A percentile compares a stretch with the other conserved stretches of the same genome.
Conservation (phyloP, 106 monocot genomes). For the Dendrobium huoshanense region DNA sequence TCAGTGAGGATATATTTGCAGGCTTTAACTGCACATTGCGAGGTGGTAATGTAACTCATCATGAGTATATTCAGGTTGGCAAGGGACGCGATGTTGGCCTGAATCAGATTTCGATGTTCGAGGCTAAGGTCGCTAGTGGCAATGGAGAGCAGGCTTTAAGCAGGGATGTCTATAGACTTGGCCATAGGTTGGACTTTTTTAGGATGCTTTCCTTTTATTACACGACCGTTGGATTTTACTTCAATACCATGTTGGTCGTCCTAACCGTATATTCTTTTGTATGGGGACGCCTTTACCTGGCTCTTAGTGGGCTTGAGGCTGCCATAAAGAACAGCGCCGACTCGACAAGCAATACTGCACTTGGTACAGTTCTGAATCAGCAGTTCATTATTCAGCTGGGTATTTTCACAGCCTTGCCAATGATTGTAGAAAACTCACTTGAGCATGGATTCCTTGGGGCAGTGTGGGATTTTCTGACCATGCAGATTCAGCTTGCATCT, state of each 20-base stretch:
- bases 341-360: constrained; percentile 41
- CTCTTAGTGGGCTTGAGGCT: constrained; percentile 50
- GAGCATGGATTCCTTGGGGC: constrained; percentile 68
- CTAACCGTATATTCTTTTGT: constrained; percentile 57
- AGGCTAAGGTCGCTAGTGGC: constrained; percentile 83
- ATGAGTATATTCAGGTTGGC: constrained; percentile 79
- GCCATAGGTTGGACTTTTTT: constrained; percentile 89
- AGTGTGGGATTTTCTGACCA: constrained; percentile 86
- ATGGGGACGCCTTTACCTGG: constrained; percentile 56
- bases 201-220: constrained; percentile 72
- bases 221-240: constrained; percentile 76
- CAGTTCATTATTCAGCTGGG: constrained; percentile 58
- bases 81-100: constrained; percentile 64
- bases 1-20: constrained; percentile 93
- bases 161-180: constrained; percentile 85
- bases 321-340: constrained; percentile 30
- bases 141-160: constrained; percentile 76
- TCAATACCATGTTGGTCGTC: constrained; percentile 70
- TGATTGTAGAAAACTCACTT: constrained; percentile 61
- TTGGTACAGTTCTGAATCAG: constrained; percentile 70
- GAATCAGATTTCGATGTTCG: constrained; percentile 94
- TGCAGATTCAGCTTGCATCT: constrained; percentile 89
- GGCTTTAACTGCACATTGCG: constrained; percentile 86
- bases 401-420: constrained; percentile 60
- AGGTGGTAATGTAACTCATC: constrained; percentile 86